phyloP scores from a whole-genome alignment of 257 asterid genomes.

The Orobanche coerulescens region DNA sequence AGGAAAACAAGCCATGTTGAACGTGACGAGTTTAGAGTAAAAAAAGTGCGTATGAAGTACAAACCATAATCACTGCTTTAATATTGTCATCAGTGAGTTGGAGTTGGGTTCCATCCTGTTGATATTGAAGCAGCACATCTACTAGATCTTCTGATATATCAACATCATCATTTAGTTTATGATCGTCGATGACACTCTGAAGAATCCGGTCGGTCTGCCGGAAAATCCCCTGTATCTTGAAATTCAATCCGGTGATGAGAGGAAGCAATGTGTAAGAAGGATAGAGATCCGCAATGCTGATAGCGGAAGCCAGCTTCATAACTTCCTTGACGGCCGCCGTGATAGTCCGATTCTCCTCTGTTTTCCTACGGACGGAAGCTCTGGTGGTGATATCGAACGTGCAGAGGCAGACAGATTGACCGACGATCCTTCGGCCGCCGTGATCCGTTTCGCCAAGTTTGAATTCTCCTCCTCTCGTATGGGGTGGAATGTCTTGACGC shows the following conservation, averaged over 20 bases:
- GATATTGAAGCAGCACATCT: too few species aligned
- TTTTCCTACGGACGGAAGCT: background rate
- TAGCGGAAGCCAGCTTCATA: background rate
- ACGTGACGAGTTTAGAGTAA: too few species aligned
- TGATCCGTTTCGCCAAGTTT: background rate
- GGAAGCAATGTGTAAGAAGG: slow-evolving; percentile 24
- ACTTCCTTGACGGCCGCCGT: background rate
- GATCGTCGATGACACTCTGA: too few species aligned
- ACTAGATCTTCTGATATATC: too few species aligned
- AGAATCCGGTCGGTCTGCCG: slow-evolving; percentile 9
- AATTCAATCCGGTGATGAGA: slow-evolving; percentile 12
- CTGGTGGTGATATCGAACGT: background rate
- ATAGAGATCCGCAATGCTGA: too few species aligned
- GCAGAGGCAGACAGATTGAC: background rate
- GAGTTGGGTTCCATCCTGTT: too few species aligned
- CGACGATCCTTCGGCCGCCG: background rate
- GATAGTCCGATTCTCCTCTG: background rate
- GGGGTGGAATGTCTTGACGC: background rate
- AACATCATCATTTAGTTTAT: too few species aligned
- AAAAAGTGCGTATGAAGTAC: too few species aligned
- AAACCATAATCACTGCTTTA: too few species aligned
- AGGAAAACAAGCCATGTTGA: too few species aligned
- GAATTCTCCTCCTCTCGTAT: background rate
- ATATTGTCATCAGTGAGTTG: too few species aligned
- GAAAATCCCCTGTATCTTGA: background rate